Percentiles rank a stretch among this genome's conserved stretches.
Conservation (phyloP, 2,329 filamentous ascomycete genomes). For the Talaromyces pinophilus region DNA sequence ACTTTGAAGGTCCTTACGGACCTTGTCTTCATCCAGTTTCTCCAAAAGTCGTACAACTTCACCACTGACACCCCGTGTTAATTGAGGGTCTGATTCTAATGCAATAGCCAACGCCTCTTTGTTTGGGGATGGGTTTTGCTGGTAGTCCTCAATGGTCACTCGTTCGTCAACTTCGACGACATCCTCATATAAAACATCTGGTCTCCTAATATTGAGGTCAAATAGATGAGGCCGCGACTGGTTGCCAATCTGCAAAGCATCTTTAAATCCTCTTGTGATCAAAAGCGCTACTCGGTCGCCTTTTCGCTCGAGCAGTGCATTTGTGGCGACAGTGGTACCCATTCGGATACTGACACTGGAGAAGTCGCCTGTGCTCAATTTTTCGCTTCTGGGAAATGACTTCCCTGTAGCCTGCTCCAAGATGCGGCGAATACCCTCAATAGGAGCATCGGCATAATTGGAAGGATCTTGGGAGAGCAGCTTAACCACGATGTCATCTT, state of each 20-base stretch:
- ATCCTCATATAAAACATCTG: slow-evolving; percentile 52
- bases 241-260: slow-evolving; percentile 83
- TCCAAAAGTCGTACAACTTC: slow-evolving; percentile 69
- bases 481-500: slow-evolving; percentile 32
- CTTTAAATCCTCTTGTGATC: slow-evolving; percentile 79
- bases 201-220: slow-evolving; percentile 77
- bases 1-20: slow-evolving; percentile 60
- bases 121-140: slow-evolving; percentile 28
- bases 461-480: slow-evolving; percentile 31
- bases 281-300: slow-evolving; percentile 81
- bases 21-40: slow-evolving; percentile 55
- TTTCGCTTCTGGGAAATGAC: slow-evolving; percentile 24
- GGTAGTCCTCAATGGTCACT: slow-evolving; percentile 52
- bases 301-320: slow-evolving; percentile 81
- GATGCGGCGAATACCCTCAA: slow-evolving; percentile 80
- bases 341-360: slow-evolving; percentile 60
- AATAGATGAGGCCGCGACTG: slow-evolving; percentile 84
- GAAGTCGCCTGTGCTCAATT: slow-evolving; percentile 23
- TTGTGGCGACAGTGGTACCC: slow-evolving; percentile 89
- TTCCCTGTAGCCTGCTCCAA: slow-evolving; percentile 25
- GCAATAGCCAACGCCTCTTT: slow-evolving; percentile 24
- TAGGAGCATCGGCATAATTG: slow-evolving; percentile 55
- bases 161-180: slow-evolving; percentile 30
- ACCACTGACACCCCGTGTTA: slow-evolving; percentile 52
- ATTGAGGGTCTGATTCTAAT: slow-evolving; percentile 24